Percentiles rank a stretch among this genome's conserved stretches.
Evolutionary conservation across 2,329 filamentous ascomycete species (phyloP).

Genomic region (Talaromyces verruculosus): DNA sequence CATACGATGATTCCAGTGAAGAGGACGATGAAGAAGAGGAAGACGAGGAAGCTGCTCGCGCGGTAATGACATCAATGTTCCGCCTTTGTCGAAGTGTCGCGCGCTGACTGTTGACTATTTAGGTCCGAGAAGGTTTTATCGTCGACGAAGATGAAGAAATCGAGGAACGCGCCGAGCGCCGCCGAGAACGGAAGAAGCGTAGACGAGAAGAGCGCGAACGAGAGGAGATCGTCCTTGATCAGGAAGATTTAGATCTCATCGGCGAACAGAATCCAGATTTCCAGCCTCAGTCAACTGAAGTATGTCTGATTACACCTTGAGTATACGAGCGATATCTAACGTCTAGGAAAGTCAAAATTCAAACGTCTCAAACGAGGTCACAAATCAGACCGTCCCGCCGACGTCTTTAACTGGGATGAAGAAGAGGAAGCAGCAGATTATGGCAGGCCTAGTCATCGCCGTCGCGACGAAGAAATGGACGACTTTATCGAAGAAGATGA

Average conservation of each 20-base stretch:
- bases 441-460: constrained; percentile 48
- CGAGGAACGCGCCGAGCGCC: constrained; percentile 61
- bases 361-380: constrained; percentile 94
- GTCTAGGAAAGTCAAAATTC: constrained; percentile 67
- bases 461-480: constrained; percentile 72
- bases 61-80: constrained; percentile 50
- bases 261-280: constrained; percentile 74
- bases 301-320: constrained; percentile 45
- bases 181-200: constrained; percentile 72
- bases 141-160: constrained; percentile 87
- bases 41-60: constrained; percentile 78
- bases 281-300: constrained; percentile 68
- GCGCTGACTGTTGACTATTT: constrained; percentile 25
- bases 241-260: constrained; percentile 94
- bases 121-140: constrained; percentile 95
- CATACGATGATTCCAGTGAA: constrained; percentile 80
- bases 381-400: constrained; percentile 65
- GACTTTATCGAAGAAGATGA: constrained; percentile 98
- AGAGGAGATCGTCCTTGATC: constrained; percentile 81
- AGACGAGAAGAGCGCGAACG: constrained; percentile 74
- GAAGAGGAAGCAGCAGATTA: constrained; percentile 64
- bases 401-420: constrained; percentile 96
- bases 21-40: constrained; percentile 92
- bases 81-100: neutral
- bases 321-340: neutral